Evolutionary conservation across 305 asterid species (phyloP), one percentile per base, ranked within the genome.

Genomic region (Lippia alba): DNA sequence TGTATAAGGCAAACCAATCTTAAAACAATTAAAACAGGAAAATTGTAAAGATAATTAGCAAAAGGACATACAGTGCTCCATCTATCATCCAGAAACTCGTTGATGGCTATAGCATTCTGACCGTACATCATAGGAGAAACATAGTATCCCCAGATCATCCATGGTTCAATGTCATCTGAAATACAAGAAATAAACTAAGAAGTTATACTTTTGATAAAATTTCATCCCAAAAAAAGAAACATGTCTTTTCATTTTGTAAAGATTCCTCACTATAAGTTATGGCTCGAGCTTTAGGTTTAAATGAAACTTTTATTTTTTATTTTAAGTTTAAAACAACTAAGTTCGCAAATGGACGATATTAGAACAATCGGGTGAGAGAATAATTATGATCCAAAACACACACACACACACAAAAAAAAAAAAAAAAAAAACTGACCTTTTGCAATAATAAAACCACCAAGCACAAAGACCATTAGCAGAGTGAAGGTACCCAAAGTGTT

Each of bases 401-500:
- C n/a, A n/a, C n/a, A n/a, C n/a, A n/a, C n/a, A n/a, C n/a, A n/a
- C n/a, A n/a, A 4, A 41, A 41, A 41, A 7, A 41, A 41, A 41
- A 1, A 3, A 41, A 44, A 44, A 66, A 1, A 24, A 56, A 20
- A 67, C 92, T 69, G 58, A 91, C 97, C 96, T 89, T 84, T 91
- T 12, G 97, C 87, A 63, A 94, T 78, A 70, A 94, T 88, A 73
- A 89, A 91, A 75, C 99, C 99, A 71, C 97, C 99, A 65, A 91
- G 96, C 60, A 93, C 91, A 73, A 93, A 93, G 64, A 93, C 96
- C 72, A 93, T 11, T 11, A 93, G 89, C 80, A 94, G 71, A 11
- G 90, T 63, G 81, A 94, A 94, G 64, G 96, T 88, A 15, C 91
- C 96, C 50, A 87, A 77, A 60, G 96, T 85, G 90, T 6, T 84